A percentile compares a stretch with the other conserved stretches of the same genome.
These are phyloP conservation scores for Plicaturopsis crispa DNA, from an alignment of 768 basidiomycete genomes.

Conservation along the genomic window DNA sequence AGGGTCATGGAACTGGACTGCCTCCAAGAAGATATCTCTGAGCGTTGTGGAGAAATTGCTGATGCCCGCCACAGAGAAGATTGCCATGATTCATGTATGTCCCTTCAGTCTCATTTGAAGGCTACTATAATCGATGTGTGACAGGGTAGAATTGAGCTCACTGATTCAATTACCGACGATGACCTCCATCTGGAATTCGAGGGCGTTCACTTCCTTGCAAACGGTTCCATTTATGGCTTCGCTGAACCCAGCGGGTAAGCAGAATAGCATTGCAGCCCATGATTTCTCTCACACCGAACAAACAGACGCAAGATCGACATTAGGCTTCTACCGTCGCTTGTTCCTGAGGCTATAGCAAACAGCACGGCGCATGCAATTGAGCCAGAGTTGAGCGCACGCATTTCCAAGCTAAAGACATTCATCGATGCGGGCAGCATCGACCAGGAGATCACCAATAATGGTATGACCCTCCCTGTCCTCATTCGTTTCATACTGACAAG, in stretches of 20 bases:
- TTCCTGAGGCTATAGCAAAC: conserved; percentile 48
- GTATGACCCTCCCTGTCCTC: conserved; percentile 4
- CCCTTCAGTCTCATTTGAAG: background rate
- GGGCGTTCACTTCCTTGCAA: conserved; percentile 66
- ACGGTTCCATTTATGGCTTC: conserved; percentile 73
- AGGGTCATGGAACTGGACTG: conserved; percentile 68
- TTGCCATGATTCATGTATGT: conserved; percentile 63
- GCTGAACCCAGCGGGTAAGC: conserved; percentile 59
- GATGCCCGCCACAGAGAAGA: conserved; percentile 27
- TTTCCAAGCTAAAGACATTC: conserved; percentile 50
- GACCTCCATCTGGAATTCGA: conserved; percentile 68
- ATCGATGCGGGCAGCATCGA: conserved; percentile 62
- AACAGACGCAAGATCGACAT: conserved; percentile 54
- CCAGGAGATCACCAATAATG: conserved; percentile 33
- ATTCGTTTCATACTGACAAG: background rate
- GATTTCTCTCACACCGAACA: too few relatives aligned
- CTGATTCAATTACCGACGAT: conserved; percentile 39
- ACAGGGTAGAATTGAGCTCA: conserved; percentile 70
- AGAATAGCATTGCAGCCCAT: too few relatives aligned
- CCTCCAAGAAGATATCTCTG: conserved; percentile 52
- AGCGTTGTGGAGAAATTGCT: conserved; percentile 59
- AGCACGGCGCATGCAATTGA: conserved; percentile 51
- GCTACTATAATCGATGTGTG: background rate
- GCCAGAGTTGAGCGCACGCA: conserved; percentile 51
- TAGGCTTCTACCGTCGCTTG: conserved; percentile 56